Evolutionary conservation across 257 asterid species (phyloP), one percentile per base, ranked within the genome.

Genomic region (Solanum peruvianum): DNA sequence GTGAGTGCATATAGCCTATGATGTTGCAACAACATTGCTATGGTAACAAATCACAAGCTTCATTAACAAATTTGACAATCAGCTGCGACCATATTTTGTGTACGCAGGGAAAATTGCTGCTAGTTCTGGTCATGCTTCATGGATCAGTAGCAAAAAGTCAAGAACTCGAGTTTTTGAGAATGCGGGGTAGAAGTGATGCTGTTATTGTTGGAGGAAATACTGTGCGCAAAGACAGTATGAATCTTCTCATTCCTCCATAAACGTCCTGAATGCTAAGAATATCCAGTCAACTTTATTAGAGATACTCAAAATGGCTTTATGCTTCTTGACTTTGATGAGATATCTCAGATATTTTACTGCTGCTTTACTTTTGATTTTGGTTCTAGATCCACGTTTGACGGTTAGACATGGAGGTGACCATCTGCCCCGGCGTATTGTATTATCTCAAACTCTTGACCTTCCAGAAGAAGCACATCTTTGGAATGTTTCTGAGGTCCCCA

Each of bases 151-250:
- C 94, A 95, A 92, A 92, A 87, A 14, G 86, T 97, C 99, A 14
- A 92, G 99, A 91, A 93, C 89, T 70, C 91, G 95, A 85, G 99
- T 97, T 70, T 97, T 95, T 86, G 98, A 97, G n/a, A 87, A 84
- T 97, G 90, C 94, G 98, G 87, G 99, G 99, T 82, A 93, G 99
- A 91, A 94, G 99, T 88, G 99, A 97, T 91, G 99, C 98, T 87
- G 99, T 97, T 71, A 92, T 97, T 87, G 99, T 97, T 25, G 99
- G 99, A 87, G 99, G 99, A 91, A 97, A 94, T 87, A 97, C 99
- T 90, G 99, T 97, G 76, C 98, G 99, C 93, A 93, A 85, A 93
- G 99, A 97, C 90, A 91, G 99, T 97, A 95, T 83, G 99, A 88
- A 41, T 90, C 93, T 90, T 73, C 89, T 80, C 85, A 81, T 88